Base-by-base conservation (phyloP, 805 yeast genomes). In the Torulaspora quercuum region DNA sequence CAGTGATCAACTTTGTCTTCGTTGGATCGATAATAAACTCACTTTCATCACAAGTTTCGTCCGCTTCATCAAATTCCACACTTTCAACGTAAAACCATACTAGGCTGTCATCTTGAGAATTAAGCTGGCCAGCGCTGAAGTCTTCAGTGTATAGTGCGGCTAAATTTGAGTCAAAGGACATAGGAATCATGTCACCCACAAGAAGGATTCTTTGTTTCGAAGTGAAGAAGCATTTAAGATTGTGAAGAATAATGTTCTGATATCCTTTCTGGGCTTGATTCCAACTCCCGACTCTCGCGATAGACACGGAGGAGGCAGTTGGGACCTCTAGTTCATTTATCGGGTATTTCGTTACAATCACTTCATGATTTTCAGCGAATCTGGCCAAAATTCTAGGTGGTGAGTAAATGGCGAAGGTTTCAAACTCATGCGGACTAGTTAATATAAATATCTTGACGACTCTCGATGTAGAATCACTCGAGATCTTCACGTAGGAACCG, bases 41-140 rank as follows among this genome's bases (percentile, higher is more conserved):
- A 4, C 31, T 35, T 11, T 25, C 29, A n/a, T 10, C 23, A 11
- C 19, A 6, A 9, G 13, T 21, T 14, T 33, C 34, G 18, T 45
- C 35, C 4, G 44, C 45, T 3, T 50, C 49, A 3, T 51, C 59
- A 2, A 61, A 53, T 2, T 59, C 66, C 3, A 70, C 71, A 4
- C 64, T 52, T 3, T 73, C 80, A 2, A 90, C 73, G 47, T 75
- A 75, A 60, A 88, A 90, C 96, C 96, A 90, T 0, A 88, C 95
- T 12, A 89, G 72, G 0, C 76, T 67, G 54, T 88, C 86, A 1
- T 84, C 78, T 14, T 68, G 69, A 1, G 34, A 35, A 4, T 23
- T 20, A 3, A 40, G 19, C 15, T 33, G 37, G 1, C 22, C 25
- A 3, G 32, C 14, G 2, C 33, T 34, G 7, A 39, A 12, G 15